Percentiles rank a stretch among this genome's conserved stretches.
phyloP scores from a whole-genome alignment of 2,329 filamentous ascomycete species.

The Harringtonia aguacate region DNA sequence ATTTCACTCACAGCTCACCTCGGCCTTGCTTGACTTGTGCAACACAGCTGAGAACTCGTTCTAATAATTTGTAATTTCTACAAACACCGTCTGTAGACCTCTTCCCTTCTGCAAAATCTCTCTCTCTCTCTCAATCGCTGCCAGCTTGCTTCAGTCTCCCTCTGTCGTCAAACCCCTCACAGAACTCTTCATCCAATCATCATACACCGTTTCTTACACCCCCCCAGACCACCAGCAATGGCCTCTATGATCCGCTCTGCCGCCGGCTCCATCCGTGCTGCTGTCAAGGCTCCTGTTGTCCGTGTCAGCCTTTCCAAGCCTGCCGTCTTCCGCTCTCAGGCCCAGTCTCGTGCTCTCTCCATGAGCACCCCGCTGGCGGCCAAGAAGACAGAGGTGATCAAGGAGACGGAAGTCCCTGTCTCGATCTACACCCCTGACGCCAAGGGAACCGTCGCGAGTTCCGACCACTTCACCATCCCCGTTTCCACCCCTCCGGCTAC shows the following conservation, averaged over 20 bases:
- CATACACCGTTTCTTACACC: neutral
- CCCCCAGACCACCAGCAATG: conserved; percentile 11
- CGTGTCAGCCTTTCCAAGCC: conserved; percentile 13
- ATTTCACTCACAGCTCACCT: neutral
- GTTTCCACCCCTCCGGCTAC: conserved; percentile 24
- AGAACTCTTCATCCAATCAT: neutral
- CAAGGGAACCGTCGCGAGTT: conserved; percentile 29
- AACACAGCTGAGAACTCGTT: neutral
- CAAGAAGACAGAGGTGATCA: conserved; percentile 36
- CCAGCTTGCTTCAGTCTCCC: neutral
- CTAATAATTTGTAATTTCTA: neutral
- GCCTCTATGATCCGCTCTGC: conserved; percentile 16
- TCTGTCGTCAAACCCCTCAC: neutral
- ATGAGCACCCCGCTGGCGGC: conserved; percentile 21
- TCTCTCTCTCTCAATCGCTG: neutral
- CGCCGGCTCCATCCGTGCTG: conserved; percentile 18
- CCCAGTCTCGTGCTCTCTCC: conserved; percentile 23
- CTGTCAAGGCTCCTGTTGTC: conserved; percentile 16
- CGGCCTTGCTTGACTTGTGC: neutral
- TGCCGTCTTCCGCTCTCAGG: conserved; percentile 4
- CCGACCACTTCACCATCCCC: conserved; percentile 45
- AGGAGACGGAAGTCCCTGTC: conserved; percentile 46
- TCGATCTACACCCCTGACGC: conserved; percentile 39
- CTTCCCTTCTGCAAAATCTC: neutral
- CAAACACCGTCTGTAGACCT: neutral